These are phyloP conservation scores for Herpotrichia juniperi DNA, from an alignment of 2,329 filamentous ascomycete genomes.

Conservation along the genomic window DNA sequence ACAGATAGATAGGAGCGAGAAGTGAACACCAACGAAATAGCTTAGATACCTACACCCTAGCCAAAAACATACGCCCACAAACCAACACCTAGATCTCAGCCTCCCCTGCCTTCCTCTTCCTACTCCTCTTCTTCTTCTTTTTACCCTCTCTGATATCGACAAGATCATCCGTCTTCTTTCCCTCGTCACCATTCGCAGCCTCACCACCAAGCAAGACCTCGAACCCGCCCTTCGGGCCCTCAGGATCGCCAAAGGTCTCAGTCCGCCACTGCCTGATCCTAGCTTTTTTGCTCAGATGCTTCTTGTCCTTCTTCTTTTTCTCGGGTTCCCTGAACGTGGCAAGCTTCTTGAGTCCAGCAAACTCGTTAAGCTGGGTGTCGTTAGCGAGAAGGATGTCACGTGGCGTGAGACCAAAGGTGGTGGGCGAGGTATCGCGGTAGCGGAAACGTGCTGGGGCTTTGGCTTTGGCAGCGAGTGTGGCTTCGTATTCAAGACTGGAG, in stretches of 20 bases:
- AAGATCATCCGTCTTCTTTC: conserved; percentile 24
- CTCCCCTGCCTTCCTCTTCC: conserved; percentile 36
- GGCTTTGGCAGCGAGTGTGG: conserved; percentile 61
- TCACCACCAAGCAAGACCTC: conserved; percentile 31
- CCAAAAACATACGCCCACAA: background rate
- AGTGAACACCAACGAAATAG: too few species aligned
- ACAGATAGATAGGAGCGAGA: too few species aligned
- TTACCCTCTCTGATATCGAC: conserved; percentile 34
- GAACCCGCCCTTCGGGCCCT: conserved; percentile 56
- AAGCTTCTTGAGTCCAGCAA: conserved; percentile 92
- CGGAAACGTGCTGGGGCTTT: conserved; percentile 70
- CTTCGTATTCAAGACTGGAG: conserved; percentile 75
- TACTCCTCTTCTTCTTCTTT: conserved; percentile 44
- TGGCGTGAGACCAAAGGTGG: conserved; percentile 85
- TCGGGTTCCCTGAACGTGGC: conserved; percentile 85
- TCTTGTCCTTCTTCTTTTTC: conserved; percentile 89
- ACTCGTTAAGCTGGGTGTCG: conserved; percentile 86
- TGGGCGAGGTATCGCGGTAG: conserved; percentile 92
- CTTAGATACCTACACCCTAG: background rate
- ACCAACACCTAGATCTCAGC: background rate
- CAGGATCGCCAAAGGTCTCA: conserved; percentile 68
- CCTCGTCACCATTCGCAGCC: conserved; percentile 33
- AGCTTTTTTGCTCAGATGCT: conserved; percentile 90
- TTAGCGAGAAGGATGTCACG: conserved; percentile 90
- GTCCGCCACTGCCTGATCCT: conserved; percentile 84